Base-by-base conservation (phyloP, 2,329 filamentous ascomycete genomes). In the Penicillium capsulatum region DNA sequence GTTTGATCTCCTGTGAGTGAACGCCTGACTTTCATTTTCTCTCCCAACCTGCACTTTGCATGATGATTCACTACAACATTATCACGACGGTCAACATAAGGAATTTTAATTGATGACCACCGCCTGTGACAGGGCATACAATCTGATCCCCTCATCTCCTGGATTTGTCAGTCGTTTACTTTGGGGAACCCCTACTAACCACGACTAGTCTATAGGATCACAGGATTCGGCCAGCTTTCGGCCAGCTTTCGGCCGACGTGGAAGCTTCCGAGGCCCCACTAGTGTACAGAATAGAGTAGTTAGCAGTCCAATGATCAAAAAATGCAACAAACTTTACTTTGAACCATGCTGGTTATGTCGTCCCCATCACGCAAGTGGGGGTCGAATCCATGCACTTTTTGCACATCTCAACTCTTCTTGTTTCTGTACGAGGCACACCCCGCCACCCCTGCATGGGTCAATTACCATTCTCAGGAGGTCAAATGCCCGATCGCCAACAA, bases 61-160 rank as follows among this genome's bases (percentile, higher is more conserved):
- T 83, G 81, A 85, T 85, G 81, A 84, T 79, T 75, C 73, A 66
- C 56, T 60, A 52, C 13, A 61, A 73, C 69, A 74, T 77, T 78
- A 81, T 86, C 84, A 88, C 84, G 84, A 88, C 84, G 84, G 84
- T 88, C 84, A 84, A 83, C 84, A 83, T 86, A 88, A 80, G 77
- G 50, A 55, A 72, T 77, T 71, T 67, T 71, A 76, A 70, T 84
- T 88, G 84, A 86, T 86, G 84, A 87, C 72, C 81, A 71, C 69
- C 54, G 81, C 82, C 82, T 80, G 72, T 86, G 83, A 86, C 83
- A 81, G 72, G 82, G 83, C 81, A 54, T 57, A 34, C 47, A 51
- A 66, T 64, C 63, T 66, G 59, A 63, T 34, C 43, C 28, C 34
- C 14, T 31, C 34, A 27, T 38, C 27, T 37, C 14, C 17, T 38